Evolutionary conservation across 2,329 filamentous ascomycete genomes (phyloP).

Genomic region (Ceratocystis variospora): DNA sequence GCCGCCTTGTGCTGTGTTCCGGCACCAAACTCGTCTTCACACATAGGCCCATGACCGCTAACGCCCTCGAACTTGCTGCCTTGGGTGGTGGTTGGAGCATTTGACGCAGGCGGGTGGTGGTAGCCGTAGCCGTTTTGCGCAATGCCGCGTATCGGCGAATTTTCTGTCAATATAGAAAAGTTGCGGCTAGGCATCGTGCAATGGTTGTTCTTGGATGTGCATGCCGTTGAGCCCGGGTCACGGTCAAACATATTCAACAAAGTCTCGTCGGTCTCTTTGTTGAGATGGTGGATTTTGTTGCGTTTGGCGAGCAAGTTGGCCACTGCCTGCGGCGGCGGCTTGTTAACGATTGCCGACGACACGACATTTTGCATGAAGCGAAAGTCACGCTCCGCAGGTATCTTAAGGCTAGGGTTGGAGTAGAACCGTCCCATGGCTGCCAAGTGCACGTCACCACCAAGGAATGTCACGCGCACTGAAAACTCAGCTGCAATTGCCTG

Average conservation of each 20-base stretch:
- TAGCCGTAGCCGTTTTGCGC: neutral
- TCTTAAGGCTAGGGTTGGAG: slow-evolving; percentile 65
- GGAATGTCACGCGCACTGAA: slow-evolving; percentile 78
- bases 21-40: slow-evolving; percentile 61
- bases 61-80: slow-evolving; percentile 32
- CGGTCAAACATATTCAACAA: slow-evolving; percentile 84
- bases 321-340: slow-evolving; percentile 73
- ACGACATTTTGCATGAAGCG: slow-evolving; percentile 93
- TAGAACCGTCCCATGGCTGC: slow-evolving; percentile 91
- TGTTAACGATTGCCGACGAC: slow-evolving; percentile 91
- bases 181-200: slow-evolving; percentile 89
- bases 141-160: slow-evolving; percentile 45
- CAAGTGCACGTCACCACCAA: slow-evolving; percentile 87
- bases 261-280: slow-evolving; percentile 71
- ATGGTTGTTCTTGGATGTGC: slow-evolving; percentile 61
- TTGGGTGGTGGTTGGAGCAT: slow-evolving; percentile 9
- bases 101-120: slow-evolving; percentile 12
- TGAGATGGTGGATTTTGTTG: slow-evolving; percentile 66
- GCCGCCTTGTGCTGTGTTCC: slow-evolving; percentile 69
- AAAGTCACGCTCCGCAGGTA: slow-evolving; percentile 69
- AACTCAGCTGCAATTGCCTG: slow-evolving; percentile 75
- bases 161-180: slow-evolving; percentile 82
- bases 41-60: slow-evolving; percentile 57
- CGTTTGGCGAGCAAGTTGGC: slow-evolving; percentile 81
- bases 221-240: slow-evolving; percentile 65